These are phyloP conservation scores for Rhizoctonia solani DNA, from an alignment of 1,284 basidiomycete genomes.

Conservation along the genomic window DNA sequence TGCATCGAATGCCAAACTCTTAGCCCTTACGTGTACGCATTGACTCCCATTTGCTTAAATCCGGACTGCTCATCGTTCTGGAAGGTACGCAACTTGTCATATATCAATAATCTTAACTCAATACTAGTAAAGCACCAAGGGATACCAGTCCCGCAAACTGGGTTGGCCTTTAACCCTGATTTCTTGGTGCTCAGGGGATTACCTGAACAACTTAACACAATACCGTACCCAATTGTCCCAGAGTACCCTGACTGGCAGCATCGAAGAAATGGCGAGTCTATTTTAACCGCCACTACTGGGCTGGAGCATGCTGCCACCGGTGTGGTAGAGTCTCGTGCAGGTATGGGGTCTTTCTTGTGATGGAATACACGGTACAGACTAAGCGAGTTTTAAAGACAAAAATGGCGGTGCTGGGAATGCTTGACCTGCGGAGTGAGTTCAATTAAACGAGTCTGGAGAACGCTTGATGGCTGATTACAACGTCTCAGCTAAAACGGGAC, in stretches of 20 bases:
- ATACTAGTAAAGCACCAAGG: neutral
- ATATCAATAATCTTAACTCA: neutral
- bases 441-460: neutral
- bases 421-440: constrained; percentile 9
- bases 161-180: constrained; percentile 1
- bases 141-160: neutral
- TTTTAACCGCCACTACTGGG: constrained; percentile 34
- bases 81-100: neutral
- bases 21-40: constrained; percentile 17
- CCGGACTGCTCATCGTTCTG: constrained; percentile 28
- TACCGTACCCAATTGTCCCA: constrained; percentile 23
- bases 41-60: constrained; percentile 12
- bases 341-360: neutral
- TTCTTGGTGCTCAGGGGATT: constrained; percentile 8
- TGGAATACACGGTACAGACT: neutral
- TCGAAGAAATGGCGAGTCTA: constrained; percentile 15
- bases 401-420: constrained; percentile 29
- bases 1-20: neutral
- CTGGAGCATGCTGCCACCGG: constrained; percentile 18
- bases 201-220: constrained; percentile 9
- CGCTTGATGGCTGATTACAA: neutral
- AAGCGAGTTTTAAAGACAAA: constrained; percentile 3
- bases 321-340: constrained; percentile 29
- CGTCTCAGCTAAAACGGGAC: neutral
- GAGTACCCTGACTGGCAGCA: constrained; percentile 23